Evolutionary conservation across 192 early-diverging fungal genomes (phyloP).

Genomic region (Umbelopsis sp.): DNA sequence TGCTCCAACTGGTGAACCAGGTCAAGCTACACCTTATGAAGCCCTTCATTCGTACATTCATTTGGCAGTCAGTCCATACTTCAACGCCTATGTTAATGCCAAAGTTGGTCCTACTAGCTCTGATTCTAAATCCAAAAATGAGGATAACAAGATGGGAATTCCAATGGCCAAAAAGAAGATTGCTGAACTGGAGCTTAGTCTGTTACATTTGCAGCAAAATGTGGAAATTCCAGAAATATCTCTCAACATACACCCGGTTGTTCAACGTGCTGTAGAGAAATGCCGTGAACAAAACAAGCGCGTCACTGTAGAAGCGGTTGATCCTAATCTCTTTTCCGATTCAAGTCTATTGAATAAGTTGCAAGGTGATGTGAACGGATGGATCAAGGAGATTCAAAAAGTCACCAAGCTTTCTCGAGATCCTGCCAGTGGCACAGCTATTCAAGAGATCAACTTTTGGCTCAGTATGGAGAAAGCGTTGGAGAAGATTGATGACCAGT

Average conservation of each 20-base stretch:
- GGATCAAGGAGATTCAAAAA: constrained; percentile 99
- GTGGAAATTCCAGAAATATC: constrained; percentile 95
- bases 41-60: constrained; percentile 90
- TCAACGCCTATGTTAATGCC: constrained; percentile 88
- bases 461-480: constrained; percentile 94
- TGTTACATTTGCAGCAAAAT: constrained; percentile 96
- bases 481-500: constrained; percentile 90
- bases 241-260: constrained; percentile 84
- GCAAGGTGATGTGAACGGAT: constrained; percentile 94
- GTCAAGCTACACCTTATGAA: constrained; percentile 76
- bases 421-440: constrained; percentile 86
- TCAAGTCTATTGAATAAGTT: constrained; percentile 91
- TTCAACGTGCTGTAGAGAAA: constrained; percentile 68
- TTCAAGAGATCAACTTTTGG: constrained; percentile 99
- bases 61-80: constrained; percentile 93
- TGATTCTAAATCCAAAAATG: constrained; percentile 49
- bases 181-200: constrained; percentile 93
- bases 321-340: constrained; percentile 71
- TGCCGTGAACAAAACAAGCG: constrained; percentile 67
- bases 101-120: constrained; percentile 57
- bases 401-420: constrained; percentile 95
- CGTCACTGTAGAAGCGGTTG: constrained; percentile 75
- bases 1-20: constrained; percentile 50
- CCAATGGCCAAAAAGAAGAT: constrained; percentile 99
- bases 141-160: constrained; percentile 85